Percentiles rank a stretch among this genome's conserved stretches.
Evolutionary conservation across 495 filamentous ascomycete genomes (phyloP).

Genomic region (Lasiosphaeria miniovina): DNA sequence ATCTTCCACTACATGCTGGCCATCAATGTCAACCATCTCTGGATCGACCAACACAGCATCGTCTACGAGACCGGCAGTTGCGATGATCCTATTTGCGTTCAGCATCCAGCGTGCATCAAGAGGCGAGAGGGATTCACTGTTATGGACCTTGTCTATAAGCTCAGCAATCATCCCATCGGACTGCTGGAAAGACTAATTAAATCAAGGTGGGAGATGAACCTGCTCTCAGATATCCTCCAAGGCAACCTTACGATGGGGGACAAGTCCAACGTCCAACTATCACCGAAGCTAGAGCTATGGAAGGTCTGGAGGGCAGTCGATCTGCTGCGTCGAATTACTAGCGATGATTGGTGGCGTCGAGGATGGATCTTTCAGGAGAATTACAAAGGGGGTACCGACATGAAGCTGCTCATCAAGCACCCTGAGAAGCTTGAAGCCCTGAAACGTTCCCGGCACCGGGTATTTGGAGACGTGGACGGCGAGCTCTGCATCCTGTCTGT

Average conservation of each 20-base stretch:
- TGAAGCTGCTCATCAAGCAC: constrained; percentile 23
- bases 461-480: neutral
- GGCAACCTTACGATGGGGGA: neutral
- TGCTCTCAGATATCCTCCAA: neutral
- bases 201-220: constrained; percentile 5
- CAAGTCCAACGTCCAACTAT: neutral
- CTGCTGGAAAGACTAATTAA: constrained; percentile 16
- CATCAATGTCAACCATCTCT: neutral
- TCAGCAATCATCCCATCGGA: constrained; percentile 20
- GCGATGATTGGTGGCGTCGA: constrained; percentile 24
- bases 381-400: constrained; percentile 16
- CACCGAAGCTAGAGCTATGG: neutral
- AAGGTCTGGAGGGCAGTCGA: neutral
- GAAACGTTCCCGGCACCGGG: neutral
- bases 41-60: neutral
- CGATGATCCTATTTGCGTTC: neutral
- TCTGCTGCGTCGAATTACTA: constrained; percentile 17
- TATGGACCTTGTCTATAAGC: constrained; percentile 24
- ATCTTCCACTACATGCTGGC: neutral
- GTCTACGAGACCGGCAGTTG: neutral
- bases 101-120: neutral
- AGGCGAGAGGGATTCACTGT: constrained; percentile 10
- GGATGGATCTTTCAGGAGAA: constrained; percentile 31
- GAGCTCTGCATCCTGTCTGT: neutral
- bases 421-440: neutral